Conservation (phyloP, 2,329 filamentous ascomycete species). For the Aspergillus transmontanensis region DNA sequence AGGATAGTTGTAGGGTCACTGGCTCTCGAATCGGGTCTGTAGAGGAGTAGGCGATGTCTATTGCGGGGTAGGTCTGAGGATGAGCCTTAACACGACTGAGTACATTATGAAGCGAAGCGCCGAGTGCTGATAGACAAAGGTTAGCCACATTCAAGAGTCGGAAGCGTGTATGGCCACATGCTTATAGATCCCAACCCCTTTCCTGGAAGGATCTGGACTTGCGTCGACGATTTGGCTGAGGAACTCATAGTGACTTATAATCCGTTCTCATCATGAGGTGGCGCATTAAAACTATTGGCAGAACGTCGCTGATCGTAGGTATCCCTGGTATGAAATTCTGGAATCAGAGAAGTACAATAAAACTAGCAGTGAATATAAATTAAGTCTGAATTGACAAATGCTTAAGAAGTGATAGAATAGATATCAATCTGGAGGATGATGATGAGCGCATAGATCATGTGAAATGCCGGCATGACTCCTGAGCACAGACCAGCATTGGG, state of each 20-base stretch:
- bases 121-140: conserved; percentile 64
- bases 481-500: conserved; percentile 12
- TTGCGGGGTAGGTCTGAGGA: conserved; percentile 76
- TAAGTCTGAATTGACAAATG: neutral
- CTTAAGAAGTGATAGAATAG: neutral
- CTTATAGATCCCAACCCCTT: conserved; percentile 66
- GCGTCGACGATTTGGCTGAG: conserved; percentile 29
- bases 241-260: conserved; percentile 35
- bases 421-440: conserved; percentile 2
- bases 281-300: neutral
- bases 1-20: conserved; percentile 73
- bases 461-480: conserved; percentile 26
- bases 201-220: conserved; percentile 67
- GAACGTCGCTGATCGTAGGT: neutral
- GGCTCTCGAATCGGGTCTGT: conserved; percentile 73
- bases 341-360: neutral
- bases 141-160: conserved; percentile 25
- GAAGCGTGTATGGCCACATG: conserved; percentile 30
- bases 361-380: no score
- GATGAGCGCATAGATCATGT: conserved; percentile 30
- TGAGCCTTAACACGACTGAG: conserved; percentile 86
- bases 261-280: conserved; percentile 18
- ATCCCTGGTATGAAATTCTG: no score
- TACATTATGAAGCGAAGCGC: conserved; percentile 87
- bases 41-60: conserved; percentile 82